Conservation (phyloP, 2,329 filamentous ascomycete species). For the Saccharata proteae region DNA sequence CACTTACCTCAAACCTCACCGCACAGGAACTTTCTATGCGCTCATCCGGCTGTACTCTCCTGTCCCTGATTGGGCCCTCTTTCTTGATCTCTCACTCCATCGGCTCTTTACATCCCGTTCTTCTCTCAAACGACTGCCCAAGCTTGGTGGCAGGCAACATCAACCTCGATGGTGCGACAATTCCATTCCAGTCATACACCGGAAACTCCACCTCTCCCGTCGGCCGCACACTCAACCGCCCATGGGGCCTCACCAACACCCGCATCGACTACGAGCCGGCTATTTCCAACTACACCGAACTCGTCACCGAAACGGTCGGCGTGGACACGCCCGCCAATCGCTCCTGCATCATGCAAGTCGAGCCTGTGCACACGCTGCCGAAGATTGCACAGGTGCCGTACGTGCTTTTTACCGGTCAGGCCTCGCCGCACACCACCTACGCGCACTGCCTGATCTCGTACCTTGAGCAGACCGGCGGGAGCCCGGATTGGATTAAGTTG, state of each 20-base stretch:
- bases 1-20: slow-evolving; percentile 11
- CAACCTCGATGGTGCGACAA: slow-evolving; percentile 14
- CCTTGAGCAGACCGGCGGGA: slow-evolving; percentile 31
- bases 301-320: slow-evolving; percentile 8
- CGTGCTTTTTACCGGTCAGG: slow-evolving; percentile 19
- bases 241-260: slow-evolving; percentile 9
- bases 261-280: slow-evolving; percentile 4
- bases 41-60: slow-evolving; percentile 20
- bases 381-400: slow-evolving; percentile 19
- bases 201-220: slow-evolving; percentile 11
- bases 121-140: slow-evolving; percentile 16
- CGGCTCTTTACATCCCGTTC: slow-evolving; percentile 14
- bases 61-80: slow-evolving; percentile 31
- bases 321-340: slow-evolving; percentile 12
- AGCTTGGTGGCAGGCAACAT: slow-evolving; percentile 13
- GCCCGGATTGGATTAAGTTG: slow-evolving; percentile 33
- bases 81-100: slow-evolving; percentile 36
- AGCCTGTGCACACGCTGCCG: slow-evolving; percentile 12
- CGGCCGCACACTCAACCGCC: slow-evolving; percentile 3
- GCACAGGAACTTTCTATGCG: slow-evolving; percentile 12
- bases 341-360: slow-evolving; percentile 15
- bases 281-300: slow-evolving; percentile 5
- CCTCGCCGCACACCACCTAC: slow-evolving; percentile 19
- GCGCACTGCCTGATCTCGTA: slow-evolving; percentile 20
- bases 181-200: slow-evolving; percentile 9